Percentiles rank a stretch among this genome's conserved stretches.
Evolutionary conservation across 495 filamentous ascomycete genomes (phyloP).

Genomic region (Penicillium cinerascens): DNA sequence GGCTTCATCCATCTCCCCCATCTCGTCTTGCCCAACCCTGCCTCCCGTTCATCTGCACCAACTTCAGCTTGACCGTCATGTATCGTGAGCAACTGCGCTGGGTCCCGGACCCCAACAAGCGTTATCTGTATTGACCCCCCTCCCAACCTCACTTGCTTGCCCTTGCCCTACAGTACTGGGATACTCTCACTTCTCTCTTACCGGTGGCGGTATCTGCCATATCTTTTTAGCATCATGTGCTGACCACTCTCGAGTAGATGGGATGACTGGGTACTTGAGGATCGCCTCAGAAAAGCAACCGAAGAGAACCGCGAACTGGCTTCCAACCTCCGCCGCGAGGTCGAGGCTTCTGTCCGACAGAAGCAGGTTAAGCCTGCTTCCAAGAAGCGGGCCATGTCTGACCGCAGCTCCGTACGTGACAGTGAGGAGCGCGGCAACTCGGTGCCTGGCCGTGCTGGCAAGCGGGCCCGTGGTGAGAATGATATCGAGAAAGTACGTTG

Average conservation of each 20-base stretch:
- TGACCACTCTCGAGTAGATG: conserved; percentile 53
- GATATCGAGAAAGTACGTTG: conserved; percentile 80
- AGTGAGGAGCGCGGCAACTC: conserved; percentile 82
- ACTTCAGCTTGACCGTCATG: neutral
- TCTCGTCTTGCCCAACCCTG: neutral
- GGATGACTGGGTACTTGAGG: conserved; percentile 98
- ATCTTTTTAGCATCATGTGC: neutral
- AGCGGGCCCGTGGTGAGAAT: conserved; percentile 66
- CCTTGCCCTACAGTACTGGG: neutral
- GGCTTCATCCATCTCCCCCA: neutral
- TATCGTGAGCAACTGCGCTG: neutral
- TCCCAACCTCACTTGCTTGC: neutral
- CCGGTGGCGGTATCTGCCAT: neutral
- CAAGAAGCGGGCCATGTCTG: conserved; percentile 66
- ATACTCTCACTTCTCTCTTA: neutral
- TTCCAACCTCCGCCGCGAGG: conserved; percentile 42
- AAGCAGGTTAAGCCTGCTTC: conserved; percentile 40
- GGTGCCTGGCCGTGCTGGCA: conserved; percentile 61
- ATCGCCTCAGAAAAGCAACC: conserved; percentile 89
- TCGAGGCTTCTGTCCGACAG: conserved; percentile 37
- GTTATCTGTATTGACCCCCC: neutral
- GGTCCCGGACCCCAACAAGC: neutral
- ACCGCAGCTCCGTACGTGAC: conserved; percentile 73
- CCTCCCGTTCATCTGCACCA: neutral
- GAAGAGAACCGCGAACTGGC: conserved; percentile 91